A percentile compares a stretch with the other conserved stretches of the same genome.
These are phyloP conservation scores for Immersiporthe knoxdaviesiana DNA, from an alignment of 2,329 filamentous ascomycete genomes.

Conservation along the genomic window DNA sequence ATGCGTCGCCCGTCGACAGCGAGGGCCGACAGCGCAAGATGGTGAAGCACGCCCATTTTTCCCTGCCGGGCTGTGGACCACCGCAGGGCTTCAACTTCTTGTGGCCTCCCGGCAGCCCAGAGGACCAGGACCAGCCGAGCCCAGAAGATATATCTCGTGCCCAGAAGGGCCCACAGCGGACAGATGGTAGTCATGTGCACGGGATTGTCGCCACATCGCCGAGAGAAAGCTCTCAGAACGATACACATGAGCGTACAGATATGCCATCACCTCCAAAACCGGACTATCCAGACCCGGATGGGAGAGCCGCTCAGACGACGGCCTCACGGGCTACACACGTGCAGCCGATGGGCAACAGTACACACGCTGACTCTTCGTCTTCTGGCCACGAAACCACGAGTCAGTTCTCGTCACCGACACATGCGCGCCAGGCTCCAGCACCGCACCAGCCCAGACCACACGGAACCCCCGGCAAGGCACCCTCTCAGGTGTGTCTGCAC, in stretches of 20 bases:
- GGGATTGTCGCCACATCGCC: neutral
- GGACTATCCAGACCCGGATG: neutral
- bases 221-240: neutral
- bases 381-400: neutral
- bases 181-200: neutral
- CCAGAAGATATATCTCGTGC: neutral
- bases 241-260: neutral
- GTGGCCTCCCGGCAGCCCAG: neutral
- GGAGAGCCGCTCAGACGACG: neutral
- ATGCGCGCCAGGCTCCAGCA: neutral
- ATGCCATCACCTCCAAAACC: neutral
- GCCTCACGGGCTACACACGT: neutral
- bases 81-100: neutral
- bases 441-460: neutral
- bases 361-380: neutral
- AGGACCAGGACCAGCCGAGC: neutral
- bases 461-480: neutral
- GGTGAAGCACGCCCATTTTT: neutral
- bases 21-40: neutral
- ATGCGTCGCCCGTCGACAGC: slow-evolving; percentile 6
- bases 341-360: neutral
- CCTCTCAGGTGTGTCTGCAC: neutral
- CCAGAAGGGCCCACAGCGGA: neutral
- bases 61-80: neutral
- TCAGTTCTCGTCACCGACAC: neutral